Evolutionary conservation across 2,329 filamentous ascomycete species (phyloP).

Genomic region (Penicillium concentricum): DNA sequence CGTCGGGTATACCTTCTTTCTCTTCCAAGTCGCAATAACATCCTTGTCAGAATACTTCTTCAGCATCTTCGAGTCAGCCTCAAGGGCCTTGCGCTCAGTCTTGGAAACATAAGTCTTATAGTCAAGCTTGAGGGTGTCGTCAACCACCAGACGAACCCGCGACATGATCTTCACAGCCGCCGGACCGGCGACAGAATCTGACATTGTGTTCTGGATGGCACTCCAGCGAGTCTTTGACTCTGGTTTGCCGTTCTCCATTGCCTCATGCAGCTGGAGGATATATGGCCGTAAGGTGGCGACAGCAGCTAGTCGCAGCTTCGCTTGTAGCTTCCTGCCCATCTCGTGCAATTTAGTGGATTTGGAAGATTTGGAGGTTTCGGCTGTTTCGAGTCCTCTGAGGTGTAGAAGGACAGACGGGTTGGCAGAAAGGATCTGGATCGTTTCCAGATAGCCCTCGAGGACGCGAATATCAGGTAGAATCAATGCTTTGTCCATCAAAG

Average conservation of each 20-base stretch:
- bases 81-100: slow-evolving; percentile 21
- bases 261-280: slow-evolving; percentile 28
- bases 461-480: slow-evolving; percentile 32
- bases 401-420: slow-evolving; percentile 31
- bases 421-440: slow-evolving; percentile 26
- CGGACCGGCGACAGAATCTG: slow-evolving; percentile 25
- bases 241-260: slow-evolving; percentile 22
- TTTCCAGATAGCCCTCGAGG: slow-evolving; percentile 30
- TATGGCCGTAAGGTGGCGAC: slow-evolving; percentile 29
- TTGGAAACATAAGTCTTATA: slow-evolving; percentile 25
- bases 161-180: slow-evolving; percentile 24
- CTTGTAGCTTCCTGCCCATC: slow-evolving; percentile 27
- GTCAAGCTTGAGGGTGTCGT: slow-evolving; percentile 33
- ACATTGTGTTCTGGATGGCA: slow-evolving; percentile 13
- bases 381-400: slow-evolving; percentile 26
- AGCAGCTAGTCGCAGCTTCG: slow-evolving; percentile 25
- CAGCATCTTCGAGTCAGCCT: slow-evolving; percentile 27
- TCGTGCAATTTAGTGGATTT: slow-evolving; percentile 18
- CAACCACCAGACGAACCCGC: slow-evolving; percentile 35
- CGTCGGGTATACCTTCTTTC: slow-evolving; percentile 22
- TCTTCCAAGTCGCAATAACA: slow-evolving; percentile 15
- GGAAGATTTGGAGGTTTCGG: slow-evolving; percentile 5
- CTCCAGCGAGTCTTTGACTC: slow-evolving; percentile 3
- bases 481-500: slow-evolving; percentile 54
- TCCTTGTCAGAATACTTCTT: slow-evolving; percentile 31